These are phyloP conservation scores for Penicillium coffeae DNA, from an alignment of 495 filamentous ascomycete genomes.

Conservation along the genomic window DNA sequence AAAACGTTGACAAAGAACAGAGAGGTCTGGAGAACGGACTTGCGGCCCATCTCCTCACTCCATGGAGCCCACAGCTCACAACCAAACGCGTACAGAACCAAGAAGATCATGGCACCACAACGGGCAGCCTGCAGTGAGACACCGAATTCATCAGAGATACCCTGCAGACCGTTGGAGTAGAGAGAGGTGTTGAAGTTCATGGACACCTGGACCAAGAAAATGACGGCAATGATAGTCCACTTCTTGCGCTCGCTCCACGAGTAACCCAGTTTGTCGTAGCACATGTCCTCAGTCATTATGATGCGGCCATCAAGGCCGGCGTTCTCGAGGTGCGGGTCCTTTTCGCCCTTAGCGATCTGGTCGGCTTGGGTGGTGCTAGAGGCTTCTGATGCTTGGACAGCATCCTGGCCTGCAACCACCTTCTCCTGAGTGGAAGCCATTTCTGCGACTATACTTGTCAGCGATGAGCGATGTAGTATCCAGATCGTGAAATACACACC, in stretches of 20 bases:
- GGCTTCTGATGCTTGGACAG: slow-evolving; percentile 29
- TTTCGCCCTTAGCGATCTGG: slow-evolving; percentile 13
- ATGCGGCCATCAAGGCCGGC: slow-evolving; percentile 29
- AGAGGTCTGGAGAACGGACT: slow-evolving; percentile 65
- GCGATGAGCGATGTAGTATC: background rate
- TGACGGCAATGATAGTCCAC: slow-evolving; percentile 59
- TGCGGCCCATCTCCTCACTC: slow-evolving; percentile 73
- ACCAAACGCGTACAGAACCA: slow-evolving; percentile 72
- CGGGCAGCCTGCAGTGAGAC: slow-evolving; percentile 63
- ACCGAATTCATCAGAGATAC: slow-evolving; percentile 58
- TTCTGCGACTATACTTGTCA: background rate
- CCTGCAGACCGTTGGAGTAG: slow-evolving; percentile 63
- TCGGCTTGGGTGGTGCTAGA: slow-evolving; percentile 37
- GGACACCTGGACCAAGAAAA: slow-evolving; percentile 67
- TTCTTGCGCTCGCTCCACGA: slow-evolving; percentile 49
- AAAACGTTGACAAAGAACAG: slow-evolving; percentile 71
- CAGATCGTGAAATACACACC: slow-evolving; percentile 6
- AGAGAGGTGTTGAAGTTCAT: slow-evolving; percentile 85
- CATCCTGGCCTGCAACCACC: slow-evolving; percentile 21
- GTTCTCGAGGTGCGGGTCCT: slow-evolving; percentile 27
- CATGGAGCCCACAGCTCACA: slow-evolving; percentile 83
- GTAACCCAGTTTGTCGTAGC: slow-evolving; percentile 55
- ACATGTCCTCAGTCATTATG: slow-evolving; percentile 53
- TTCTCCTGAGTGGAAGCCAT: slow-evolving; percentile 21
- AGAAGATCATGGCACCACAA: slow-evolving; percentile 64